Evolutionary conservation across 768 basidiomycete genomes (phyloP), one percentile per base, ranked within the genome.

Genomic region (Exsudoporus frostii): DNA sequence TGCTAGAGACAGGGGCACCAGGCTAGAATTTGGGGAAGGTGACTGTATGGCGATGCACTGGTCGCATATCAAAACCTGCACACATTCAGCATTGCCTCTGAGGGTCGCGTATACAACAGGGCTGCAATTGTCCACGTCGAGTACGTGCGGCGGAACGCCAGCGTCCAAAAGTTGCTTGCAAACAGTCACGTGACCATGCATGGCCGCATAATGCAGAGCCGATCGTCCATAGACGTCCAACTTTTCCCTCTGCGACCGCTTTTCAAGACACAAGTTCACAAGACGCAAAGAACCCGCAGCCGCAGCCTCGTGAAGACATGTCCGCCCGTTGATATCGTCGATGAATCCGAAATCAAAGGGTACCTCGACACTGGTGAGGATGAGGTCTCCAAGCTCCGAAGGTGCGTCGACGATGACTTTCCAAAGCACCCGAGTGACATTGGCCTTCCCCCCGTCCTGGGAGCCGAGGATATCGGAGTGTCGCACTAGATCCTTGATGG

Each of bases 261-360:
- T 83, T 51, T 81, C 77, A 19, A 98, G 79, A 71, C 94, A 98
- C 24, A 95, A 70, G 56, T 84, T 71, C 53, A 92, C 91, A 45
- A 98, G 81, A 13, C 86, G 80, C 20, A 85, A 71, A 13, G 82
- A 78, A 3, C 97, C 96, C 13, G 87, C 84, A 45, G 93, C 92
- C 15, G 94, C 88, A 3, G 95, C 92, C 67, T 94, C 92, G 64
- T 98, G 97, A 20, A 98, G 79, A 59, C 91, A 92, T 4, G 90
- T 95, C 33, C 97, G 83, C 38, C 89, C 91, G 67, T 98, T 98
- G 75, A 99, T 99, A 61, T 98, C 94, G 66, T 98, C 97, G 43
- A 98, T 79, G 65, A 92, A 98, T 43, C 79, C 77, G 67, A 92
- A 98, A 70, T 98, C 91, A 66, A 98, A 92, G 0, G 86, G 84